A percentile compares a stretch with the other conserved stretches of the same genome.
phyloP scores from a whole-genome alignment of 441 rosid species.

The Erodium texanum region DNA sequence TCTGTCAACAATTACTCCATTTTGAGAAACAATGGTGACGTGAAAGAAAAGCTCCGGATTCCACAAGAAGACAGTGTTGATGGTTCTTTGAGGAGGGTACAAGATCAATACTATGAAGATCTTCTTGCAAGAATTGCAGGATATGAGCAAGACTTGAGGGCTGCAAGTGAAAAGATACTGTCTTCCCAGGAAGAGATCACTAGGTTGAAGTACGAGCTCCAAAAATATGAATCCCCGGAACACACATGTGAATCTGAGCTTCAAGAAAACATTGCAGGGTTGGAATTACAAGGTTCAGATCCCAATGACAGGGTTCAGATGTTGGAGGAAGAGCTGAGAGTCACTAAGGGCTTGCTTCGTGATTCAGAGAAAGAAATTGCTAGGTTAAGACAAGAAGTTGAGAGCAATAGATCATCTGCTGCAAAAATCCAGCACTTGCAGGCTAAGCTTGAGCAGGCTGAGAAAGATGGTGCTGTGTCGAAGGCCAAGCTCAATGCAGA shows the following conservation, averaged over 20 bases:
- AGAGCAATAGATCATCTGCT: constrained; percentile 19
- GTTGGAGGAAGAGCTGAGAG: constrained; percentile 47
- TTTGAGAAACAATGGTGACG: constrained; percentile 32
- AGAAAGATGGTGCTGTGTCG: constrained; percentile 36
- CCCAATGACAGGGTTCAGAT: constrained; percentile 27
- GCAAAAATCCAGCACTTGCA: constrained; percentile 39
- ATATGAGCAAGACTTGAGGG: constrained; percentile 46
- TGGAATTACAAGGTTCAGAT: constrained; percentile 20
- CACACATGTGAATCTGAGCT: constrained; percentile 11
- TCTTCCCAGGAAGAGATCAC: constrained; percentile 43
- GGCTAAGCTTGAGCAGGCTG: constrained; percentile 43
- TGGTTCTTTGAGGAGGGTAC: constrained; percentile 21
- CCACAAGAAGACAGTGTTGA: constrained; percentile 44
- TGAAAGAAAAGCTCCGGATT: constrained; percentile 51
- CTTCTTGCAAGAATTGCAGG: constrained; percentile 30
- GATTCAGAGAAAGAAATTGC: constrained; percentile 40
- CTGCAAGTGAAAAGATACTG: constrained; percentile 40
- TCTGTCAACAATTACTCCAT: constrained; percentile 58
- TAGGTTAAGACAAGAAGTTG: constrained; percentile 37
- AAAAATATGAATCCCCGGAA: constrained; percentile 24
- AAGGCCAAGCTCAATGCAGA: constrained; percentile 44
- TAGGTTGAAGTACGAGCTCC: constrained; percentile 46
- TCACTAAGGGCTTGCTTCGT: constrained; percentile 41
- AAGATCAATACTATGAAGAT: constrained; percentile 28
- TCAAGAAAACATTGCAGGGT: constrained; percentile 5